Percentiles rank a stretch among this genome's conserved stretches.
Evolutionary conservation across 2,329 filamentous ascomycete species (phyloP).

Genomic region (Curvularia verruculosa): DNA sequence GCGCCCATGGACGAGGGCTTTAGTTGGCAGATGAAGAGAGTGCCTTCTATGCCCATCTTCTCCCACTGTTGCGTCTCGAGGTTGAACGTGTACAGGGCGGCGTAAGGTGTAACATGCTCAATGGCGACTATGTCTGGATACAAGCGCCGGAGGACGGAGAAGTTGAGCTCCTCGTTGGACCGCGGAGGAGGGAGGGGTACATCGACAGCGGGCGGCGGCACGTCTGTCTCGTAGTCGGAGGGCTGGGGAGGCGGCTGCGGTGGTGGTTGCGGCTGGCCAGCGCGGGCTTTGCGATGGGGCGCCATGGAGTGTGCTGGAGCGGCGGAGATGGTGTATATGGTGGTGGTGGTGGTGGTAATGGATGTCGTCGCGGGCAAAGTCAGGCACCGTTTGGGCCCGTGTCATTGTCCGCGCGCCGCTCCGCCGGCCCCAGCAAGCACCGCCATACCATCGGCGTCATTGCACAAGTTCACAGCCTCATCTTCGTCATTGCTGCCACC

Average conservation of each 20-base stretch:
- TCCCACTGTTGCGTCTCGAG: conserved; percentile 74
- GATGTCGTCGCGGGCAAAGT: not conserved
- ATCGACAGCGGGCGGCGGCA: conserved; percentile 46
- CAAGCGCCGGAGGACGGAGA: conserved; percentile 81
- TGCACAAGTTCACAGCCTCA: conserved; percentile 5
- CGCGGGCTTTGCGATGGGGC: conserved; percentile 43
- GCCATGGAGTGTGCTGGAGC: conserved; percentile 30
- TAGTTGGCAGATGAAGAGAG: conserved; percentile 82
- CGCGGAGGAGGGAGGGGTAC: conserved; percentile 59
- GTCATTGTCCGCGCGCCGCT: no score
- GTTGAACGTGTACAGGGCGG: conserved; percentile 82
- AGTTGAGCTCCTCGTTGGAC: conserved; percentile 85
- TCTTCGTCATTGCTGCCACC: conserved; percentile 18
- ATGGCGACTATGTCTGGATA: conserved; percentile 75
- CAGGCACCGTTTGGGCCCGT: conserved; percentile 9
- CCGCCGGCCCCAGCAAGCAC: not conserved
- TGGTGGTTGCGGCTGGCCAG: conserved; percentile 33
- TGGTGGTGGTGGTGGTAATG: not conserved
- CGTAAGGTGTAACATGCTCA: conserved; percentile 81
- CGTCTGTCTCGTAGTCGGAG: conserved; percentile 62
- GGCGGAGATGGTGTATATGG: conserved; percentile 2
- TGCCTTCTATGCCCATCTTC: conserved; percentile 83
- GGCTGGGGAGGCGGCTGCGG: conserved; percentile 49
- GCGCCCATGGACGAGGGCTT: conserved; percentile 43
- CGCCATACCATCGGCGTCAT: conserved; percentile 2